Base-by-base conservation (phyloP, 257 asterid species). In the Lithospermum erythrorhizon region DNA sequence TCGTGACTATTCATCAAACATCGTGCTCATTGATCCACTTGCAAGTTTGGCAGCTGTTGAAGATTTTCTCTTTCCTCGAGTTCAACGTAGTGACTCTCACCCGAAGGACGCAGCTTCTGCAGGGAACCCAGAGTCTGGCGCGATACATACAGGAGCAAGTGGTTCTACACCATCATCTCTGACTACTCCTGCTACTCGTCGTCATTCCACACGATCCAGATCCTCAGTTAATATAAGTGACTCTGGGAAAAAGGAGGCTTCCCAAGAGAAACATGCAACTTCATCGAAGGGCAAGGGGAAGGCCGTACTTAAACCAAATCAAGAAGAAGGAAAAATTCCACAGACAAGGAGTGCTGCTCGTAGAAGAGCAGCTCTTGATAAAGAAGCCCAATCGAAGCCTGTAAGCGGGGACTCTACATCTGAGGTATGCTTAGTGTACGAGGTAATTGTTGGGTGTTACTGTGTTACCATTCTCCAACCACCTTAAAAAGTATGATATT, bases 31-130 rank as follows among this genome's bases (percentile, higher is more conserved):
- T 60, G 97, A 93, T 76, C 97, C 99, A n/a, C 68, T 93, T 63
- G 96, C 96, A 60, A 93, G 89, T 82, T 78, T 93, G 72, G 94
- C 96, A 30, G 87, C 96, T 64, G 90, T 93, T 63, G 99, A 93
- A 69, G 96, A 89, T 66, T 93, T 89, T 73, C 84, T 93, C 27
- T 93, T 97, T 97, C 91, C 95, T 19, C 80, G 94, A 71, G 78
- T 93, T 71, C 95, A 86, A 67, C 73, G 91, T 73, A 78, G 80
- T 59, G 95, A 86, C 69, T 72, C 94, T 23, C 79, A 85, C 78
- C 95, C 78, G 73, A 81, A 87, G 76, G 79, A 89, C 37, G 61
- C 84, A 11, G 79, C 68, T 23, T 72, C 90, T 45, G 82, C 82
- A 30, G 95, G 82, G 70, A 77, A 77, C 69, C 76, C 90, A 0